A percentile compares a stretch with the other conserved stretches of the same genome.
These are phyloP conservation scores for Lenzites betulinus DNA, from an alignment of 768 basidiomycete species.

Conservation along the genomic window DNA sequence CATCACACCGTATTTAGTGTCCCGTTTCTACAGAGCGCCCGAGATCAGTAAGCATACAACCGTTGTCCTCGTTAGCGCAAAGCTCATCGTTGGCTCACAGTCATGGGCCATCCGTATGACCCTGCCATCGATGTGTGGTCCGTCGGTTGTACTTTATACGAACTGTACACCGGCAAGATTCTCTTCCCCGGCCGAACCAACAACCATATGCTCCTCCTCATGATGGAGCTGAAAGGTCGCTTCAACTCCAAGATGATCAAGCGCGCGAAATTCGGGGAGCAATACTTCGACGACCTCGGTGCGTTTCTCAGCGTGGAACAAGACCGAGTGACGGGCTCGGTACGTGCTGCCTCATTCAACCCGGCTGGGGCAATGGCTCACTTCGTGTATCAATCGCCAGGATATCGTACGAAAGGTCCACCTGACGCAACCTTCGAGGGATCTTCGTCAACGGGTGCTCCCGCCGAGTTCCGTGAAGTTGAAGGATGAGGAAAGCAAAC, in stretches of 20 bases:
- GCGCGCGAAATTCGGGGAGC: constrained; percentile 87
- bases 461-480: constrained; percentile 76
- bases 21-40: constrained; percentile 96
- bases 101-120: constrained; percentile 95
- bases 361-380: not conserved
- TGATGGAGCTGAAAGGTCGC: constrained; percentile 97
- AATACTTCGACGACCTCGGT: constrained; percentile 93
- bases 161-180: constrained; percentile 95
- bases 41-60: constrained; percentile 83
- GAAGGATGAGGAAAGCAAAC: constrained; percentile 86
- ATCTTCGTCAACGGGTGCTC: constrained; percentile 81
- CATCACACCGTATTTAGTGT: constrained; percentile 97
- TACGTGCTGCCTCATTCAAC: constrained; percentile 45
- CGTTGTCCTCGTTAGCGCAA: constrained; percentile 13
- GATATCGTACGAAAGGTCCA: constrained; percentile 81
- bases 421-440: constrained; percentile 78
- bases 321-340: constrained; percentile 81
- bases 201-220: constrained; percentile 95
- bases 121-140: constrained; percentile 95
- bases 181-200: constrained; percentile 96
- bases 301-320: constrained; percentile 83
- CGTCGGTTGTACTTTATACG: constrained; percentile 95
- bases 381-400: constrained; percentile 42
- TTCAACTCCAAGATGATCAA: constrained; percentile 95
- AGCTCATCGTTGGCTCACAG: constrained; percentile 41